Evolutionary conservation across 257 asterid species (phyloP).

Genomic region (Primulina eburnea): DNA sequence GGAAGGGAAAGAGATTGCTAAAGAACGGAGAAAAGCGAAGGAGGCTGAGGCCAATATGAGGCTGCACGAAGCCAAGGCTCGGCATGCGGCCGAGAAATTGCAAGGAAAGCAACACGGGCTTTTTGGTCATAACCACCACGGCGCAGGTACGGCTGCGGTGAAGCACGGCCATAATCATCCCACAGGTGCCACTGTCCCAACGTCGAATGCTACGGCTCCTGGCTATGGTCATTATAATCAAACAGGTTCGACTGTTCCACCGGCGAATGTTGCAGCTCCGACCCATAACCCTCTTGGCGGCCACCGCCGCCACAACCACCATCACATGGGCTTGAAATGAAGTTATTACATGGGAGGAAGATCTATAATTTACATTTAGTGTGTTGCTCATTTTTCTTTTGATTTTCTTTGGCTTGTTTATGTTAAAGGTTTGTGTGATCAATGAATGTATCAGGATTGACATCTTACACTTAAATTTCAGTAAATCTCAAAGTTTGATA

Average conservation of each 20-base stretch:
- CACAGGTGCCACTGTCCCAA: conserved; percentile 21
- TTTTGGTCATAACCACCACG: conserved; percentile 21
- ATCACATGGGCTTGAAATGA: not conserved
- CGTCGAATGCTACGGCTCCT: conserved; percentile 34
- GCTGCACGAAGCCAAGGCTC: conserved; percentile 63
- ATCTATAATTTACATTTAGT: not conserved
- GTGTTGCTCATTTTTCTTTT: not conserved
- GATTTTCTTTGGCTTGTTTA: too few relatives aligned
- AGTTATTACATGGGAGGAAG: not conserved
- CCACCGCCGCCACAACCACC: not conserved
- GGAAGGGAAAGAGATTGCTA: conserved; percentile 54
- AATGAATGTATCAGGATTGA: too few relatives aligned
- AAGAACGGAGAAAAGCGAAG: conserved; percentile 60
- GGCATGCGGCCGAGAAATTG: conserved; percentile 47
- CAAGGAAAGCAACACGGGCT: conserved; percentile 29
- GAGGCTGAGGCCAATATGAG: conserved; percentile 80
- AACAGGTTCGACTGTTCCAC: too few relatives aligned
- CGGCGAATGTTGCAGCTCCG: not conserved
- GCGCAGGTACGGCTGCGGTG: not conserved
- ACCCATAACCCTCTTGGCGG: not conserved
- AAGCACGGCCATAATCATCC: conserved; percentile 19
- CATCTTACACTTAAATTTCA: too few relatives aligned
- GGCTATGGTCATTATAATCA: not conserved
- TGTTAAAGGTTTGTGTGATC: too few relatives aligned
- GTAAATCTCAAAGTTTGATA: too few relatives aligned